These are phyloP conservation scores for Herpetospermum pedunculosum DNA, from an alignment of 306 rosid species.

Conservation along the genomic window DNA sequence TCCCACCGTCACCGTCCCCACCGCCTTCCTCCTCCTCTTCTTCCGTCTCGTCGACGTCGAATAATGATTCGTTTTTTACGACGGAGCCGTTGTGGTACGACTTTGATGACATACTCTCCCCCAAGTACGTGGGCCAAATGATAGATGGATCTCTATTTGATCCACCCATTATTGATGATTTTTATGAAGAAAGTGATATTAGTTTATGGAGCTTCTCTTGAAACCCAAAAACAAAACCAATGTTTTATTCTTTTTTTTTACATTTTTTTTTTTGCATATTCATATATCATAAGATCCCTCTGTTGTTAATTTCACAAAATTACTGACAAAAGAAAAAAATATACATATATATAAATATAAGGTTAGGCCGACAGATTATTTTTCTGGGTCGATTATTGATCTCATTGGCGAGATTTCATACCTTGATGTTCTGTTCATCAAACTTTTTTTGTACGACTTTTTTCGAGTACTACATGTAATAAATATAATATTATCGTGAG, in stretches of 20 bases:
- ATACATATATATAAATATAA: neutral
- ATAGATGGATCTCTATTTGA: slow-evolving; percentile 41
- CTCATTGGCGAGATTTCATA: no score
- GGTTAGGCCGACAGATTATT: no score
- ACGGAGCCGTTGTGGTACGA: slow-evolving; percentile 32
- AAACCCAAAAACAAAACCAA: neutral
- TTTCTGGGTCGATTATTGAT: no score
- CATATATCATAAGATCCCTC: neutral
- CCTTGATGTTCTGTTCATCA: no score
- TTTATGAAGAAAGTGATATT: slow-evolving; percentile 71
- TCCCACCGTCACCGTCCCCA: slow-evolving; percentile 11
- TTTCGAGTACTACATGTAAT: no score
- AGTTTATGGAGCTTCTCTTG: slow-evolving; percentile 83
- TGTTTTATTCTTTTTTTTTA: neutral
- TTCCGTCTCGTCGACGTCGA: slow-evolving; percentile 30
- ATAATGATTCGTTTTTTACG: slow-evolving; percentile 27
- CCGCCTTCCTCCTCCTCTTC: slow-evolving; percentile 34
- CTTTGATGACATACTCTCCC: slow-evolving; percentile 39
- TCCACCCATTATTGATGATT: slow-evolving; percentile 40
- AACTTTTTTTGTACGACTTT: no score
- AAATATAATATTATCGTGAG: no score
- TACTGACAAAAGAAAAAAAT: slow-evolving; percentile 4
- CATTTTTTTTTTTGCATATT: neutral
- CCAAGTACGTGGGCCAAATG: slow-evolving; percentile 56
- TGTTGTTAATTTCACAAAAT: neutral